Base-by-base conservation (phyloP, 352 stramenopile species). In the Globisporangium spinosum region DNA sequence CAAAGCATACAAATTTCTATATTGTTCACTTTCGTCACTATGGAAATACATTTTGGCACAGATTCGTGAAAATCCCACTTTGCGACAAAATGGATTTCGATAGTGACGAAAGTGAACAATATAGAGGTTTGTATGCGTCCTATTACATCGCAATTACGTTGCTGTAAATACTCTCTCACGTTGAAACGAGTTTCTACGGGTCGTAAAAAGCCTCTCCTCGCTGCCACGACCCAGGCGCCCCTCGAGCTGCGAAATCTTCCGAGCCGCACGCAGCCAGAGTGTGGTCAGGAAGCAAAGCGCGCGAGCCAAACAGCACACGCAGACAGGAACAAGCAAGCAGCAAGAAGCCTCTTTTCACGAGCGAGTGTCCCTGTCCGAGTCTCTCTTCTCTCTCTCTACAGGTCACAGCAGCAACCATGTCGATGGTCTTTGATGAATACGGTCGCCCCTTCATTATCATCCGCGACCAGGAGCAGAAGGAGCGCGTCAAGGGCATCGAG, bases 401-500 rank as follows among this genome's bases (percentile, higher is more conserved):
- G 10, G 25, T 10, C 38, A 35, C 34, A 53, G 20, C 64, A 61
- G 76, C 69, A 75, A 80, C 64, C 74, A 96, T 96, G 89, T 96
- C 89, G 75, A 95, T 96, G 89, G 82, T 96, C 72, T 96, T 96
- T 95, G 98, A 99, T 91, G 98, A 99, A 84, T 99, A 99, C 89
- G 98, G 98, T 64, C 89, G 98, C 66, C 98, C 98, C 72, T 99
- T 99, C 80, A 99, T 99, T 76, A 99, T 99, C 82, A 89, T 99
- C 78, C 90, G 98, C 71, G 98, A 99, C 79, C 98, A 99, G 79
- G 97, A 99, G 79, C 87, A 91, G 57, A 99, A 99, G 89, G 85
- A 97, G 65, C 95, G 98, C 62, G 90, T 99, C 61, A 99, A 99
- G 83, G 98, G 98, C 58, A 77, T 99, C 12, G 98, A 99, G 58